phyloP scores from a whole-genome alignment of 108 stramenopile species.

The Aureococcus anophagefferens region DNA sequence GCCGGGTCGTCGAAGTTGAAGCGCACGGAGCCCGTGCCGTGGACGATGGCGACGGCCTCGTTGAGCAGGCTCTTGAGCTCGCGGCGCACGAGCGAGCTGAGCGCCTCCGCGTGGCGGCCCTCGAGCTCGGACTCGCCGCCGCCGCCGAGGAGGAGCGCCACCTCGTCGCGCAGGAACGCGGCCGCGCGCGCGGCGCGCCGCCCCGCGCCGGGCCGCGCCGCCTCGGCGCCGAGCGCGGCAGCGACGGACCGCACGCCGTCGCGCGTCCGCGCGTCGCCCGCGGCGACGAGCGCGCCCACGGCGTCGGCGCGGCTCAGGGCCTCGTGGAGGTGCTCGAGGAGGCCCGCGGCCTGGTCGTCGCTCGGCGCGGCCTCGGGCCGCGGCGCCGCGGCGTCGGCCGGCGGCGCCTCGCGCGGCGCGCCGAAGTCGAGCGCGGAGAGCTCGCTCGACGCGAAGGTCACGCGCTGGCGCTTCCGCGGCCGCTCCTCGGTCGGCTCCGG shows the following conservation, averaged over 20 bases:
- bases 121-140: neutral
- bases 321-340: neutral
- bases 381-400: no score
- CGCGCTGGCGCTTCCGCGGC: neutral
- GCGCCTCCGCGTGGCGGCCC: neutral
- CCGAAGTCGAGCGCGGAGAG: neutral
- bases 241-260: no score
- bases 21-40: neutral
- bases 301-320: neutral
- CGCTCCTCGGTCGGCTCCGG: no score
- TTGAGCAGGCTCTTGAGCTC: neutral
- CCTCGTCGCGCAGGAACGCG: neutral
- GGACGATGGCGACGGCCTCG: neutral
- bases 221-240: no score
- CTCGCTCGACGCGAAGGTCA: neutral
- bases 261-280: neutral
- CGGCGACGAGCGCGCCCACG: neutral
- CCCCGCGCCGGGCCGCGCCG: no score
- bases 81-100: neutral
- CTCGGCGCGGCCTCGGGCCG: no score
- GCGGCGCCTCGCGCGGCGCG: no score
- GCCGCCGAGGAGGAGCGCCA: neutral
- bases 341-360: neutral
- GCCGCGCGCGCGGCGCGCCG: neutral
- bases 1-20: constrained; percentile 1